Evolutionary conservation across 805 yeast genomes (phyloP).

Genomic region (Myxozyma monticola): DNA sequence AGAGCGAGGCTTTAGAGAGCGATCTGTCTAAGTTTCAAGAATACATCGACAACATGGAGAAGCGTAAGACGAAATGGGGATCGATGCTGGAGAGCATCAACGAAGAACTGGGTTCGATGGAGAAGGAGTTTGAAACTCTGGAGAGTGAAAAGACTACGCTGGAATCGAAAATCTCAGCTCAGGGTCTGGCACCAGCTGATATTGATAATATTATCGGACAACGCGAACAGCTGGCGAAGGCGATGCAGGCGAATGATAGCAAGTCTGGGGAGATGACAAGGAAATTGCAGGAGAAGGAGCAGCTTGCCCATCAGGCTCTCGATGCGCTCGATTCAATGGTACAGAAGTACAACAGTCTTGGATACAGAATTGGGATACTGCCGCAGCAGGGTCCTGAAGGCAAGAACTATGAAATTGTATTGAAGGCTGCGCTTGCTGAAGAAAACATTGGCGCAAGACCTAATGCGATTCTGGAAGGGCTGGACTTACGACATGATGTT

Average conservation of each 20-base stretch:
- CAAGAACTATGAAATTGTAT: constrained; percentile 44
- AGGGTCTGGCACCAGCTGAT: constrained; percentile 61
- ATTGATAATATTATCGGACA: constrained; percentile 65
- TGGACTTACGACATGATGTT: constrained; percentile 43
- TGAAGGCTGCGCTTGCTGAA: constrained; percentile 45
- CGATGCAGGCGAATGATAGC: constrained; percentile 49
- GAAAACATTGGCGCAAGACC: constrained; percentile 50
- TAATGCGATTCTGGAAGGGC: constrained; percentile 43
- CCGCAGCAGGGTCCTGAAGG: constrained; percentile 30
- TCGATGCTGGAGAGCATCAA: constrained; percentile 56
- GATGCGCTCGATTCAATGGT: constrained; percentile 54
- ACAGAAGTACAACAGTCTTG: constrained; percentile 56
- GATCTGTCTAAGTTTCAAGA: constrained; percentile 70
- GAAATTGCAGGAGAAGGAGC: constrained; percentile 51
- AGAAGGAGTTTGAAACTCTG: constrained; percentile 29
- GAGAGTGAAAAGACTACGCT: constrained; percentile 26
- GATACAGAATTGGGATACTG: constrained; percentile 50
- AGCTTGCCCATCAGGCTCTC: constrained; percentile 50
- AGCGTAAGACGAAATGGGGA: constrained; percentile 64
- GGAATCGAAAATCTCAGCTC: constrained; percentile 48
- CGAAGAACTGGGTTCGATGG: constrained; percentile 52
- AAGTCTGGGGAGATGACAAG: constrained; percentile 51
- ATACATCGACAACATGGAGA: constrained; percentile 66
- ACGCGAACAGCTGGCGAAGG: constrained; percentile 56
- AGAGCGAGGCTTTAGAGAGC: constrained; percentile 62